Evolutionary conservation across 2,329 filamentous ascomycete species (phyloP), one percentile per base, ranked within the genome.

Genomic region (Aspergillus sp.): DNA sequence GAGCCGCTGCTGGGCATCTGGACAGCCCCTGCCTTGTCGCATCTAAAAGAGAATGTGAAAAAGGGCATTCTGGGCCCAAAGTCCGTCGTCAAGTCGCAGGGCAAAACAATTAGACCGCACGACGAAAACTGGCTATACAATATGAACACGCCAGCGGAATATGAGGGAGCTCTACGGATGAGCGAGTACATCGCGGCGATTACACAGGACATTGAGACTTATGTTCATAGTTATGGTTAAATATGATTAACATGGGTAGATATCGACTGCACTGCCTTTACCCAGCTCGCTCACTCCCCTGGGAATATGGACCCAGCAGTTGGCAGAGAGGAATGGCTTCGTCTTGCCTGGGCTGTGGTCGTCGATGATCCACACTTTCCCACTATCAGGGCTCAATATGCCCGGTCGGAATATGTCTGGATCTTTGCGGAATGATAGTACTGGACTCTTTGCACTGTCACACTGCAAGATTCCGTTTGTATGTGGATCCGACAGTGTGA

Each of bases 1-100:
- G 72, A 77, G 64, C 75, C 75, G 3, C 60, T 76, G 7, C 51
- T 77, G n/a, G 70, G 61, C 1, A 66, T 77, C 4, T 77, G 75
- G 75, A 63, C 67, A 3, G 66, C 71, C 1, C 59, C 68, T 19
- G 72, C 72, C 0, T 56, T 77, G 34, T 34, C 30, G 6, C 41
- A 46, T 17, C 40, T 75, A 42, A 59, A 60, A 9, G 45, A 65
- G 39, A 58, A 67, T 60, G 54, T 65, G 8, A 22, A 39, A 45
- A 46, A 56, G 30, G 63, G 57, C 15, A 60, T 51, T 19, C 46
- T 46, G 2, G 65, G 64, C 3, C 60, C 67, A 8, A 58, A 57
- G 27, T 56, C 52, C 41, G 60, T 66, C 2, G 57, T 61, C 13
- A 50, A 65, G 17, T 5, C 65, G 15, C 41, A 57, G 5, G 64